Conservation (phyloP, 1,284 basidiomycete genomes). For the Trichosporon asahii region DNA sequence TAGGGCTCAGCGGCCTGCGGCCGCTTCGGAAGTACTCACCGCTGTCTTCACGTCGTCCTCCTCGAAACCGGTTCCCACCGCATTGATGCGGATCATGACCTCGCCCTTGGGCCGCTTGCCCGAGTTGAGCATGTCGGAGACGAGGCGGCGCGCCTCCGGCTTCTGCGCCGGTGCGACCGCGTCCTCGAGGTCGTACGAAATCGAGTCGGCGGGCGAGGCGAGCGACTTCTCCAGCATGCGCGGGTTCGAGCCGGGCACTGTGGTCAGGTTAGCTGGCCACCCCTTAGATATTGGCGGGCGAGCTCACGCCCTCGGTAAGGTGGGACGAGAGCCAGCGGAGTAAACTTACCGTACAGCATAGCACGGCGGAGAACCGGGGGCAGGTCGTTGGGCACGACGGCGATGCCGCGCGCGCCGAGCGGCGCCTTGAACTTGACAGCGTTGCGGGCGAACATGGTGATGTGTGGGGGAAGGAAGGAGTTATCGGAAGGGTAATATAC, state of each 20-base stretch:
- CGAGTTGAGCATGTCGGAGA: constrained; percentile 60
- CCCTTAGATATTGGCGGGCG: no score
- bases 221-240: constrained; percentile 77
- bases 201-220: constrained; percentile 61
- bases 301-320: no score
- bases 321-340: no score
- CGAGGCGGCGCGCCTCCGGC: constrained; percentile 59
- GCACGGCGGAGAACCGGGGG: constrained; percentile 37
- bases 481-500: neutral
- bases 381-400: constrained; percentile 11
- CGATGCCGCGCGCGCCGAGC: constrained; percentile 14
- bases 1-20: neutral
- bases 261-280: constrained; percentile 6
- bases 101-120: constrained; percentile 50
- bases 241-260: constrained; percentile 71
- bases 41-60: constrained; percentile 65
- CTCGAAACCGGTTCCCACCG: constrained; percentile 68
- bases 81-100: constrained; percentile 72
- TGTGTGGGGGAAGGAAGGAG: neutral
- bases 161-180: constrained; percentile 71
- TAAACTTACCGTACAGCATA: constrained; percentile 45
- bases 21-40: constrained; percentile 52
- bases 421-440: constrained; percentile 2
- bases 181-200: constrained; percentile 85
- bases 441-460: neutral